Conservation (phyloP, 495 filamentous ascomycete species). For the Neurospora cerealis region DNA sequence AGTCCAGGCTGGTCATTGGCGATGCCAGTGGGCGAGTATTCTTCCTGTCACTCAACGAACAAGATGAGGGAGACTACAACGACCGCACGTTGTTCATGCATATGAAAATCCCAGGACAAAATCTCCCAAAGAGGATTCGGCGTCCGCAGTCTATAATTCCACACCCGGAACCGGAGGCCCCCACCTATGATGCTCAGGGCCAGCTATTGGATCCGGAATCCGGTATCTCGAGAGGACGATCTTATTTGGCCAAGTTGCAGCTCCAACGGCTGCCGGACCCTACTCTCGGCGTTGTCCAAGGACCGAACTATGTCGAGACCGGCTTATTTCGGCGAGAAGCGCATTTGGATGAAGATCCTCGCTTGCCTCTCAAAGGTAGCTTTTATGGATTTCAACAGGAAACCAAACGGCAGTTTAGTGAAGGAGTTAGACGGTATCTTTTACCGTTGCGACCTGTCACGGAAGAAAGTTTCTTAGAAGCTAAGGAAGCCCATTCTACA, state of each 20-base stretch:
- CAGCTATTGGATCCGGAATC: slow-evolving; percentile 4
- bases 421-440: neutral
- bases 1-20: slow-evolving; percentile 60
- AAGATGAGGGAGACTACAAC: slow-evolving; percentile 14
- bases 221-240: slow-evolving; percentile 10
- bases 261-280: slow-evolving; percentile 22
- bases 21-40: slow-evolving; percentile 67
- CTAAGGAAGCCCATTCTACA: neutral
- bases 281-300: slow-evolving; percentile 36
- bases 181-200: slow-evolving; percentile 14
- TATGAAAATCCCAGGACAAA: slow-evolving; percentile 13
- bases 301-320: slow-evolving; percentile 30
- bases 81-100: slow-evolving; percentile 7
- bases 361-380: slow-evolving; percentile 21
- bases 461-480: neutral
- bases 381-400: slow-evolving; percentile 20
- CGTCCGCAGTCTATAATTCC: slow-evolving; percentile 32
- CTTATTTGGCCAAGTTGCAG: slow-evolving; percentile 21
- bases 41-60: slow-evolving; percentile 44
- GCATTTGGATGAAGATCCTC: slow-evolving; percentile 26
- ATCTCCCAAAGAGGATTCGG: slow-evolving; percentile 12
- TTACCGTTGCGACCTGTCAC: slow-evolving; percentile 1
- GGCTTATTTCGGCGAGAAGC: slow-evolving; percentile 27
- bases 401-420: neutral
- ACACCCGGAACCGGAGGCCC: slow-evolving; percentile 33